phyloP scores from a whole-genome alignment of 495 filamentous ascomycete species.

The Penicillium taxi region DNA sequence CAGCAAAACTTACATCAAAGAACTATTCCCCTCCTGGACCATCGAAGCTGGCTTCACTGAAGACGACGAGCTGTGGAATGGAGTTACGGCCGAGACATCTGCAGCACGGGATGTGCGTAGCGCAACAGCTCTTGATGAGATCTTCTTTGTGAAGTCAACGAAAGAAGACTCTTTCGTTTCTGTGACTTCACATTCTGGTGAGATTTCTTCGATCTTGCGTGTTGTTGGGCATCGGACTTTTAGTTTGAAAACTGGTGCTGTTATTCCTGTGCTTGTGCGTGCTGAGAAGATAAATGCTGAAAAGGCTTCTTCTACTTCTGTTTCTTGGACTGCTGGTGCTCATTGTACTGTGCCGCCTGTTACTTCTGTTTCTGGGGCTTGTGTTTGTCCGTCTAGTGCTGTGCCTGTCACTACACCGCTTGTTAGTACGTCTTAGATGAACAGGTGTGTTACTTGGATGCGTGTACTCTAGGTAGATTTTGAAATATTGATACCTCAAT shows the following conservation, averaged over 20 bases:
- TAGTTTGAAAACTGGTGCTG: constrained; percentile 54
- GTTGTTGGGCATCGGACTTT: constrained; percentile 56
- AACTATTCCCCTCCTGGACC: constrained; percentile 48
- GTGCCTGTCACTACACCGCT: constrained; percentile 32
- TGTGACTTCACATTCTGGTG: constrained; percentile 61
- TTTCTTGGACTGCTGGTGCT: constrained; percentile 34
- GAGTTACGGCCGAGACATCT: constrained; percentile 45
- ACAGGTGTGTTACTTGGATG: background rate
- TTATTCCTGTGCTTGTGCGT: constrained; percentile 62
- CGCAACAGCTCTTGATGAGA: constrained; percentile 49
- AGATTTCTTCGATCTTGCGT: constrained; percentile 50
- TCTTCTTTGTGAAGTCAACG: constrained; percentile 40
- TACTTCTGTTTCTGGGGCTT: constrained; percentile 39
- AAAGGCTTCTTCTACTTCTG: constrained; percentile 22
- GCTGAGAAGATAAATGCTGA: constrained; percentile 32
- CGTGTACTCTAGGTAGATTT: no score
- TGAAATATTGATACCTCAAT: no score
- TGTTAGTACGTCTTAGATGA: constrained; percentile 13
- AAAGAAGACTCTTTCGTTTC: constrained; percentile 50
- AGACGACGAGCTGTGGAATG: constrained; percentile 53
- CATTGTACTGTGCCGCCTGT: constrained; percentile 46
- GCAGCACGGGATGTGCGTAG: constrained; percentile 49
- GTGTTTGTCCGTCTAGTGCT: constrained; percentile 38
- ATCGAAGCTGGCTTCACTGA: constrained; percentile 60
- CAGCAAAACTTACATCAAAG: constrained; percentile 47